phyloP scores from a whole-genome alignment of 441 rosid genomes.

The Arabidopsis lyrata region DNA sequence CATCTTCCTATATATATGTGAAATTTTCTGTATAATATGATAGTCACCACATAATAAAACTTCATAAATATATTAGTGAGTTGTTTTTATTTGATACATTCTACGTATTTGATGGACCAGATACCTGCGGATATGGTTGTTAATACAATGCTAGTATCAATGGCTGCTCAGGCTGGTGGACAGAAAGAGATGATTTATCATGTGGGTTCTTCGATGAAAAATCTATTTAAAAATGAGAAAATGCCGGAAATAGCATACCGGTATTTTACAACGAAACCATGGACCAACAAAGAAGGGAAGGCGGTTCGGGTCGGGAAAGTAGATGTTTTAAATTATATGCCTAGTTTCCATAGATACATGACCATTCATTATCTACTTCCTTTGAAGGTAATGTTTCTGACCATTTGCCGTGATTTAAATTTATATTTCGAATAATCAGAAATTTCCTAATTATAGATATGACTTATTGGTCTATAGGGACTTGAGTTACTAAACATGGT shows the following conservation, averaged over 20 bases:
- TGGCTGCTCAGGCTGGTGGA: conserved; percentile 54
- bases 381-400: conserved; percentile 26
- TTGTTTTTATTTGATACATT: neutral
- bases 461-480: conserved; percentile 48
- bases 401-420: too few species aligned
- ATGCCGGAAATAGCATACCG: conserved; percentile 12
- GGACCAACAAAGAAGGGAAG: conserved; percentile 47
- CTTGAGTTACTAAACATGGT: conserved; percentile 58
- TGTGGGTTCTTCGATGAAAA: conserved; percentile 61
- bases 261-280: conserved; percentile 53
- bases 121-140: conserved; percentile 87
- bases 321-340: conserved; percentile 38
- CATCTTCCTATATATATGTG: neutral
- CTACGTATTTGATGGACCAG: conserved; percentile 29
- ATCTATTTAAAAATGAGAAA: conserved; percentile 40
- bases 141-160: conserved; percentile 62
- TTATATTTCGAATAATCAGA: neutral
- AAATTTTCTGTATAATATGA: neutral
- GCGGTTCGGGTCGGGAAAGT: conserved; percentile 27
- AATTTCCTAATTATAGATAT: neutral
- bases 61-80: neutral
- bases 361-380: conserved; percentile 27
- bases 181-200: conserved; percentile 55
- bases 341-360: conserved; percentile 47
- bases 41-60: neutral